Conservation (phyloP, 2,329 filamentous ascomycete species). For the Apiospora koreana region DNA sequence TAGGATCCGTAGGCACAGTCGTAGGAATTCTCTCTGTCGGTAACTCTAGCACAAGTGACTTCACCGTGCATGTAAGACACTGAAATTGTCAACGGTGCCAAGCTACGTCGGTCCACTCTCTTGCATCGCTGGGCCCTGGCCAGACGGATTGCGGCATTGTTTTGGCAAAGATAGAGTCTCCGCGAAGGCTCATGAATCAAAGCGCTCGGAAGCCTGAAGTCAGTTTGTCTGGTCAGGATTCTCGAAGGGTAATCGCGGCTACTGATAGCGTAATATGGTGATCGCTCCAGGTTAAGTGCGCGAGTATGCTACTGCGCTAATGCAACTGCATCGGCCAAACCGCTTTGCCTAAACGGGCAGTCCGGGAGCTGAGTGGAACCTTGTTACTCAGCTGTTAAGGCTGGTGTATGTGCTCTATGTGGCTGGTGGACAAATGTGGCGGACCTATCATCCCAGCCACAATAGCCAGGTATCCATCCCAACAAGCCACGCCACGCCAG, state of each 20-base stretch:
- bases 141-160: neutral
- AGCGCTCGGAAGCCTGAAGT: neutral
- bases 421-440: no score
- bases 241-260: neutral
- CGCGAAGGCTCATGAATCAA: neutral
- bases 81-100: neutral
- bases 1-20: neutral
- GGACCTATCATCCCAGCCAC: no score
- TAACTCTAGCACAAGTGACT: neutral
- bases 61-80: neutral
- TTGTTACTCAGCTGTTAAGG: neutral
- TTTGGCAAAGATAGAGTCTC: neutral
- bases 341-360: neutral
- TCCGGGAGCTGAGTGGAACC: neutral
- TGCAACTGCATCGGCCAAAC: neutral
- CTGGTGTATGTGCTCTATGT: neutral
- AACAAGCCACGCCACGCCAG: no score
- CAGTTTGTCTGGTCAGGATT: neutral
- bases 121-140: neutral
- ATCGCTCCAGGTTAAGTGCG: neutral
- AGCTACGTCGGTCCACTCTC: neutral
- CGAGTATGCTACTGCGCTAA: neutral
- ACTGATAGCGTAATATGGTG: neutral
- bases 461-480: no score
- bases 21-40: neutral